Conservation (phyloP, 495 filamentous ascomycete genomes). For the Aspergillus baeticus region DNA sequence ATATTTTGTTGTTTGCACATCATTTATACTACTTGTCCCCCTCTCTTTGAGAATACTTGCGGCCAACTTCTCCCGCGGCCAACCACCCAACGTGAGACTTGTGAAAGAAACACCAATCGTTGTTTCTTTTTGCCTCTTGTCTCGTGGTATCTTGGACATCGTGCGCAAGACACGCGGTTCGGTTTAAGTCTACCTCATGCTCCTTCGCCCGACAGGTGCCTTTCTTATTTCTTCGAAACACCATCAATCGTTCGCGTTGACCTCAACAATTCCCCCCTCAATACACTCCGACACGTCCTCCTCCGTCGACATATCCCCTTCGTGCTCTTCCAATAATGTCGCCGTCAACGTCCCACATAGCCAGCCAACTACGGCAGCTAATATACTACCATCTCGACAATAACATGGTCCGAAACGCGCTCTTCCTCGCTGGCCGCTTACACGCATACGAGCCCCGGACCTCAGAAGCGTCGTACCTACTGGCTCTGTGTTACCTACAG, state of each 20-base stretch:
- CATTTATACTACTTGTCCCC: not conserved
- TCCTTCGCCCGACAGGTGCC: constrained; percentile 8
- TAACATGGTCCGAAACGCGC: constrained; percentile 78
- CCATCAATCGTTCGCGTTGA: not conserved
- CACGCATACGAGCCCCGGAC: constrained; percentile 76
- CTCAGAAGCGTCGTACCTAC: constrained; percentile 76
- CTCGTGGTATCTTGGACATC: not conserved
- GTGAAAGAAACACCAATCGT: constrained; percentile 20
- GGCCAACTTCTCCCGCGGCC: constrained; percentile 14
- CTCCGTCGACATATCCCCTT: not conserved
- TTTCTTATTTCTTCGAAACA: not conserved
- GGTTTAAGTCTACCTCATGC: constrained; percentile 10
- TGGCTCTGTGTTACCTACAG: constrained; percentile 79
- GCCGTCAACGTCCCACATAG: constrained; percentile 62
- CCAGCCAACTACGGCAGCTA: constrained; percentile 75
- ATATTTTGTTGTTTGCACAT: constrained; percentile 10
- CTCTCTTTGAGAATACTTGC: constrained; percentile 5
- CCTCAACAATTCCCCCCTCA: constrained; percentile 12
- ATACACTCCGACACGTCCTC: not conserved
- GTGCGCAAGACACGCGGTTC: not conserved
- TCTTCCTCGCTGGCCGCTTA: constrained; percentile 87
- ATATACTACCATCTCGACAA: constrained; percentile 95
- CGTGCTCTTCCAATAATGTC: constrained; percentile 56
- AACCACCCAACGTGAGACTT: constrained; percentile 3
- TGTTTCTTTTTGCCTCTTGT: constrained; percentile 27